Conservation (phyloP, 139 green algal species). For the Chlamydomonas sphaeroides region DNA sequence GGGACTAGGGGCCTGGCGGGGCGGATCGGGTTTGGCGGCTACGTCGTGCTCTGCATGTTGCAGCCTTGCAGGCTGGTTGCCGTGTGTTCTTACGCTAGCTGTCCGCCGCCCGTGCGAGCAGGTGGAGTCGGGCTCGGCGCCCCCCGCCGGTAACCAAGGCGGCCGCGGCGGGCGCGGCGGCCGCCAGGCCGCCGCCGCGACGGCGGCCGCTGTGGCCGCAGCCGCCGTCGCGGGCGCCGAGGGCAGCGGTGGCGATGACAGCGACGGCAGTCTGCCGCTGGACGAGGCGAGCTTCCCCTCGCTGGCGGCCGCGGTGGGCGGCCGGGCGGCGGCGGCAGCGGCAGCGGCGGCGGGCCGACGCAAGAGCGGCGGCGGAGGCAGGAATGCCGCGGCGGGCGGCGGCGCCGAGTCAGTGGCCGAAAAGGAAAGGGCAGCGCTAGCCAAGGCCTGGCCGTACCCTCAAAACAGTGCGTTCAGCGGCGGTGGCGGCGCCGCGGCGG, state of each 20-base stretch:
- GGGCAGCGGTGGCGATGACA: neutral
- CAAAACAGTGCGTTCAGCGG: neutral
- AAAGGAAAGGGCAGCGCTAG: neutral
- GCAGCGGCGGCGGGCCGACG: neutral
- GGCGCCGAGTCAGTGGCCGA: neutral
- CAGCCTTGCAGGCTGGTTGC: no score
- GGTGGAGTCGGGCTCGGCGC: no score
- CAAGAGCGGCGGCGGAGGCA: neutral
- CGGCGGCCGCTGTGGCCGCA: neutral
- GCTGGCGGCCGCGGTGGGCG: constrained; percentile 14
- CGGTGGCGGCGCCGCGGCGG: neutral
- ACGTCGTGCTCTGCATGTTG: no score
- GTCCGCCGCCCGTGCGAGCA: no score
- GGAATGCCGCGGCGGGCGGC: neutral
- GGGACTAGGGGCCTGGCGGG: no score
- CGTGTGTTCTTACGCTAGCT: no score
- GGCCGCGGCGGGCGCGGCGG: no score
- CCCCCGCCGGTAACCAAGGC: no score
- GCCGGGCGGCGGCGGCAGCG: neutral
- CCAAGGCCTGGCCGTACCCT: constrained; percentile 12
- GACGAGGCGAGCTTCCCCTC: constrained; percentile 37
- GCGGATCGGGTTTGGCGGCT: no score
- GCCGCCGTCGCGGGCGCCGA: neutral
- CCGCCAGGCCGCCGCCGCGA: no score
- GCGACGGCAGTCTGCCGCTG: constrained; percentile 3